Conservation (phyloP, 352 stramenopile species). For the Phytophthora hibernalis region DNA sequence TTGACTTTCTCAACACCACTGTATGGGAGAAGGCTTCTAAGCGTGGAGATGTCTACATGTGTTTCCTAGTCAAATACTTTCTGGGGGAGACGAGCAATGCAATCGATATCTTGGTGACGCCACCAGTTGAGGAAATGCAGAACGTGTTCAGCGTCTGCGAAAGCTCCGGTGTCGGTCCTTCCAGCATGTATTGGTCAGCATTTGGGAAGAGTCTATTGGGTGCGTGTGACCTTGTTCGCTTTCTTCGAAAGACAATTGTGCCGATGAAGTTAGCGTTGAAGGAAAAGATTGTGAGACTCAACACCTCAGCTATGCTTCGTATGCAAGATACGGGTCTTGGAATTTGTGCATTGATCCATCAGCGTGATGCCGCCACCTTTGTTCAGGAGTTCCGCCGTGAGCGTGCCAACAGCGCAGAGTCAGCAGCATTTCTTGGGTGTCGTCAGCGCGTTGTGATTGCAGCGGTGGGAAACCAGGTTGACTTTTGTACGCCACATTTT, state of each 20-base stretch:
- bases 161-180: conserved; percentile 10
- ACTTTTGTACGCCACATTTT: conserved; percentile 57
- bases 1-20: conserved; percentile 67
- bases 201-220: conserved; percentile 78
- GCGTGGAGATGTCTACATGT: conserved; percentile 77
- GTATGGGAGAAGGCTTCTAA: conserved; percentile 58
- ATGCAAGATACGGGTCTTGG: conserved; percentile 62
- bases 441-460: conserved; percentile 46
- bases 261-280: conserved; percentile 61
- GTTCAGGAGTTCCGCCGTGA: conserved; percentile 57
- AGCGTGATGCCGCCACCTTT: conserved; percentile 57
- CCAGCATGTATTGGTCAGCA: conserved; percentile 72
- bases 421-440: conserved; percentile 51
- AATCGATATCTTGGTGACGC: conserved; percentile 58
- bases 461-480: conserved; percentile 49
- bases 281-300: conserved; percentile 59
- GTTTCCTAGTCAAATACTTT: conserved; percentile 79
- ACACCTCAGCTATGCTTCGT: conserved; percentile 58
- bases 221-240: conserved; percentile 71
- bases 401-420: conserved; percentile 32
- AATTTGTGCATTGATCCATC: conserved; percentile 62
- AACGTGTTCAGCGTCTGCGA: conserved; percentile 57
- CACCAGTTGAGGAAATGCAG: conserved; percentile 57
- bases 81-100: conserved; percentile 51
- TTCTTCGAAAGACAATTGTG: conserved; percentile 57